phyloP scores from a whole-genome alignment of 2,329 filamentous ascomycete genomes.

The Macroventuria anomochaeta region DNA sequence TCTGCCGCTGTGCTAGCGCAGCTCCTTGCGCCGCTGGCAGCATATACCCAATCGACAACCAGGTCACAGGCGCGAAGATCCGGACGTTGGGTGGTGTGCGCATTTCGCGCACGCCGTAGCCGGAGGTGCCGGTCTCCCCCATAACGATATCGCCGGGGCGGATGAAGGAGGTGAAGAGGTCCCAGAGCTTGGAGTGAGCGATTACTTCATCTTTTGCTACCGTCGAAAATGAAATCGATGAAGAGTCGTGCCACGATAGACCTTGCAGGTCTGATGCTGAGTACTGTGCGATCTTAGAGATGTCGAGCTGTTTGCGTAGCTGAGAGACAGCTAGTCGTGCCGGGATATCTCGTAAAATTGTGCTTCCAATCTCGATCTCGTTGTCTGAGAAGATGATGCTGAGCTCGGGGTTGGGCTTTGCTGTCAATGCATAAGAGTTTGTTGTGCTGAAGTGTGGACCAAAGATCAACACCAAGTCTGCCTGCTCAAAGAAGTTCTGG shows the following conservation, averaged over 20 bases:
- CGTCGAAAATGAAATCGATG: not conserved
- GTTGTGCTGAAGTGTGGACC: conserved; percentile 57
- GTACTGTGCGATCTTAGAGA: conserved; percentile 1
- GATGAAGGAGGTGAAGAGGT: conserved; percentile 56
- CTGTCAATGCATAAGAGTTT: conserved; percentile 53
- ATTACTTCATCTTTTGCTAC: conserved; percentile 40
- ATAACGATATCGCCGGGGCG: conserved; percentile 62
- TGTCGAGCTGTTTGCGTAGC: conserved; percentile 4
- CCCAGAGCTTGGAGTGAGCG: conserved; percentile 59
- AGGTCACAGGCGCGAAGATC: conserved; percentile 21
- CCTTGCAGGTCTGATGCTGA: not conserved
- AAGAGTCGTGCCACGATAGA: conserved; percentile 3
- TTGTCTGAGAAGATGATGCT: conserved; percentile 47
- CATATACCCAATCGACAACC: conserved; percentile 64
- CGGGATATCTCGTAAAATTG: conserved; percentile 49
- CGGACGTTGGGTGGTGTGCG: conserved; percentile 19
- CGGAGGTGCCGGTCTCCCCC: conserved; percentile 63
- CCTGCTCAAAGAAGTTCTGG: conserved; percentile 47
- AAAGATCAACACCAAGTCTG: conserved; percentile 57
- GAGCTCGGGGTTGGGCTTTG: conserved; percentile 44
- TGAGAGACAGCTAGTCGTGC: conserved; percentile 24
- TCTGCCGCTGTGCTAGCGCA: conserved; percentile 46
- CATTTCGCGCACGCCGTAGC: conserved; percentile 22
- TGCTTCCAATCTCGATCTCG: conserved; percentile 40
- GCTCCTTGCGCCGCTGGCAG: conserved; percentile 64